A percentile compares a stretch with the other conserved stretches of the same genome.
Evolutionary conservation across 106 monocot genomes (phyloP).

Genomic region (Acorus gramineus): DNA sequence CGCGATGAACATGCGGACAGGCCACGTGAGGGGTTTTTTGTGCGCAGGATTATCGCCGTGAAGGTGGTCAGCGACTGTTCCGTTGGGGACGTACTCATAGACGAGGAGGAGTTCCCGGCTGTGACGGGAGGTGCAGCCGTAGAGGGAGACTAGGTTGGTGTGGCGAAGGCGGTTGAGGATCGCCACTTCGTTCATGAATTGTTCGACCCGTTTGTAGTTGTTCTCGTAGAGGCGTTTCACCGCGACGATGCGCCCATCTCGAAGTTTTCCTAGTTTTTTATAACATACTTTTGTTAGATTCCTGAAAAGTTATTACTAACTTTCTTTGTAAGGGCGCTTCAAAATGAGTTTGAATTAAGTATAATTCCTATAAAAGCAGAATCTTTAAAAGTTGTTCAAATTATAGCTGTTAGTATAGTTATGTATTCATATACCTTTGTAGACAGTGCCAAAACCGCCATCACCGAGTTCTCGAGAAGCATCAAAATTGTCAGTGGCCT

Average conservation of each 20-base stretch:
- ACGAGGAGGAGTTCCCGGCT: constrained; percentile 18
- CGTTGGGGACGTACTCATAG: constrained; percentile 20
- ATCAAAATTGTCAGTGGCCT: constrained; percentile 10
- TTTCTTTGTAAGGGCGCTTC: too few relatives aligned
- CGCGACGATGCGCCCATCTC: constrained; percentile 12
- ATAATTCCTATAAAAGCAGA: too few relatives aligned
- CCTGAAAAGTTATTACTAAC: too few relatives aligned
- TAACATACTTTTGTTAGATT: not conserved
- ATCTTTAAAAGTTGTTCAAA: too few relatives aligned
- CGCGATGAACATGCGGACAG: constrained; percentile 8
- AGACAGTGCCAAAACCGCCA: constrained; percentile 14
- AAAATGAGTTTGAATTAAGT: too few relatives aligned
- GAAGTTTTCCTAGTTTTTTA: constrained; percentile 3
- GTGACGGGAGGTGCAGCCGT: constrained; percentile 9
- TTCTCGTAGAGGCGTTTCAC: constrained; percentile 20
- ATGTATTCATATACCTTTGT: not conserved
- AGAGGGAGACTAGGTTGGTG: constrained; percentile 13
- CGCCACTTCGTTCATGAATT: constrained; percentile 14
- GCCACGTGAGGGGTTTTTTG: constrained; percentile 7
- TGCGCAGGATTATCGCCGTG: not conserved
- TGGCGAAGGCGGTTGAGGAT: constrained; percentile 14
- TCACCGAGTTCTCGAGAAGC: constrained; percentile 5
- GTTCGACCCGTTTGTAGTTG: constrained; percentile 6
- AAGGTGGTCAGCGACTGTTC: constrained; percentile 16
- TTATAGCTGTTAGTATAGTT: too few relatives aligned